Conservation (phyloP, 306 rosid species). For the Casuarina cunninghamiana region DNA sequence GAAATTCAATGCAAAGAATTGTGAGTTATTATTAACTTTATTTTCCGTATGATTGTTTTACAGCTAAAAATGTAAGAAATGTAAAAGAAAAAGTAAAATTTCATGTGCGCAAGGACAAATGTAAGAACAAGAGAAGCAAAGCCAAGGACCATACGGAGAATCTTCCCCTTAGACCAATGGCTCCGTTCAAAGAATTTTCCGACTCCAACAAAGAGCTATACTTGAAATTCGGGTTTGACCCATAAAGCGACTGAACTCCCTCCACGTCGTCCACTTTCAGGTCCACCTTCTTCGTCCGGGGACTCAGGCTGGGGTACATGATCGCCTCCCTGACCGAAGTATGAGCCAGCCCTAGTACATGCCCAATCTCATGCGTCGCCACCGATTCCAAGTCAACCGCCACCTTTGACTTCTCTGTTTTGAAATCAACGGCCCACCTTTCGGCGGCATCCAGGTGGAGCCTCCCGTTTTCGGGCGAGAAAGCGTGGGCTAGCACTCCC, state of each 20-base stretch:
- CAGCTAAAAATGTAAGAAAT: not conserved
- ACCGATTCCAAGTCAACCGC: constrained; percentile 97
- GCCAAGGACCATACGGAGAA: constrained; percentile 32
- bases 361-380: constrained; percentile 96
- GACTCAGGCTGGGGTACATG: constrained; percentile 87
- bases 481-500: constrained; percentile 87
- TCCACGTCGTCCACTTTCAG: constrained; percentile 79
- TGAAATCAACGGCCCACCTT: constrained; percentile 78
- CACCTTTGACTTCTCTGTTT: constrained; percentile 53
- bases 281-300: constrained; percentile 69
- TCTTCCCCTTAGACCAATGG: constrained; percentile 21
- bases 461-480: constrained; percentile 86
- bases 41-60: not conserved
- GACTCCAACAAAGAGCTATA: constrained; percentile 54
- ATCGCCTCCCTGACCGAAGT: constrained; percentile 71
- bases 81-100: not conserved
- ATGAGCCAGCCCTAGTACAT: constrained; percentile 84
- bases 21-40: not conserved
- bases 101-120: constrained; percentile 25
- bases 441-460: constrained; percentile 87
- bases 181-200: constrained; percentile 43
- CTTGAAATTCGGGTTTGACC: constrained; percentile 80
- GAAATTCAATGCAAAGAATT: not conserved
- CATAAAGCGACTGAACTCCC: constrained; percentile 85
- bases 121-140: constrained; percentile 24